Evolutionary conservation across 805 yeast genomes (phyloP), one percentile per base, ranked within the genome.

Genomic region (Millerago galiae): DNA sequence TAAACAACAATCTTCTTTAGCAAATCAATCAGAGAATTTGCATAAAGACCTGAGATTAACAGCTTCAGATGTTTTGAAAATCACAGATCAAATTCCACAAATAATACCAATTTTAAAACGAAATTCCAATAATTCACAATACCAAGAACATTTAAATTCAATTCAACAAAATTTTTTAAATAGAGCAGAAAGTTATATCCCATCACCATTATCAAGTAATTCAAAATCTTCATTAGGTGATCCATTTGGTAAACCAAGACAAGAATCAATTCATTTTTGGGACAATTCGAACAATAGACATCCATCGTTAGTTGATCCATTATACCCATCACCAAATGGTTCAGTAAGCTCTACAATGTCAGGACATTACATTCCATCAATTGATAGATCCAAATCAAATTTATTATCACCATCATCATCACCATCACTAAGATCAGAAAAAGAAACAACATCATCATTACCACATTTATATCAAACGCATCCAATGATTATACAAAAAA

Each of bases 211-310:
- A 32, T 35, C 44, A 21, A 21, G 7, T 7, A 21, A 21, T 21
- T 21, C 24, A 21, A 21, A 21, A 21, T 21, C 24, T 21, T 21
- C 24, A 5, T 21, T 21, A 21, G 24, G 7, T 40, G 39, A 41
- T 10, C 51, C 54, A 25, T 45, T 42, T 28, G 21, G 28, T 27
- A 35, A 45, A 11, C 45, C 44, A 31, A 45, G 51, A 35, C 43
- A 42, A 35, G 53, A 52, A 7, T 47, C 55, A 11, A 50, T 56
- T 18, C 54, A 51, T 32, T 56, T 55, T 36, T 57, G 61, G 61
- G 54, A 51, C 35, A 35, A 38, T n/a, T 42, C 56, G 4, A 42
- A 43, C 3, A 40, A 34, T 21, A 49, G 61, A 49, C 59, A 56
- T 24, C 56, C 60, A 2, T 47, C 52, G 3, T 48, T 55, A 38